Evolutionary conservation across 1,284 basidiomycete species (phyloP).

Genomic region (Cryptococcus hybrid): DNA sequence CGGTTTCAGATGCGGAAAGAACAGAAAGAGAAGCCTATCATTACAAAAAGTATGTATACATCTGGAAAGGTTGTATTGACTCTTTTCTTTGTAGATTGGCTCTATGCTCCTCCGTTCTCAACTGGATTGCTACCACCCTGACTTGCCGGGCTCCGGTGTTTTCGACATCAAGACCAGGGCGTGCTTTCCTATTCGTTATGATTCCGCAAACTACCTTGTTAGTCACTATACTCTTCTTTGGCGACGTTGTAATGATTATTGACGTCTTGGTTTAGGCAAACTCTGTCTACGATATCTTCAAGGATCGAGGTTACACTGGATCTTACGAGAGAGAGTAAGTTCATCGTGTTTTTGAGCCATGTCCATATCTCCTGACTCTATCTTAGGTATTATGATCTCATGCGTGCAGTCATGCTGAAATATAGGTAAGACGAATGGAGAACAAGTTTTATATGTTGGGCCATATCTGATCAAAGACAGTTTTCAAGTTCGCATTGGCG

Average conservation of each 20-base stretch:
- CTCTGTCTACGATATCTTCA: constrained; percentile 70
- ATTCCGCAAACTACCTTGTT: constrained; percentile 80
- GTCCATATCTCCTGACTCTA: background rate
- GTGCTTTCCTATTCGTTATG: constrained; percentile 76
- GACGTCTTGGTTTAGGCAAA: constrained; percentile 47
- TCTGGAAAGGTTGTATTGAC: background rate
- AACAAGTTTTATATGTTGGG: background rate
- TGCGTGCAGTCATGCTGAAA: constrained; percentile 91
- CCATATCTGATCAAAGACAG: constrained; percentile 47
- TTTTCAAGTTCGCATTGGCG: constrained; percentile 93
- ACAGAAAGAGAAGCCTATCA: constrained; percentile 68
- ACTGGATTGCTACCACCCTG: constrained; percentile 78
- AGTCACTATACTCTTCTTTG: constrained; percentile 10
- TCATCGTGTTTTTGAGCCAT: background rate
- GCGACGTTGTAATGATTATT: background rate
- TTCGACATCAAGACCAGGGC: constrained; percentile 98
- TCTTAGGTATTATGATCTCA: constrained; percentile 74
- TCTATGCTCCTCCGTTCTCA: constrained; percentile 92
- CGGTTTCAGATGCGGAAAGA: constrained; percentile 46
- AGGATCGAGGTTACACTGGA: constrained; percentile 61
- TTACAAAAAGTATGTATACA: constrained; percentile 65
- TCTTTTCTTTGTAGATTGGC: constrained; percentile 55
- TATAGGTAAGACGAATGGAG: constrained; percentile 63
- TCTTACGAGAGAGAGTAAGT: constrained; percentile 75
- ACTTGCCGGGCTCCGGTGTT: constrained; percentile 82